Conservation (phyloP, 2,329 filamentous ascomycete genomes). For the Domatiomyces globalis region DNA sequence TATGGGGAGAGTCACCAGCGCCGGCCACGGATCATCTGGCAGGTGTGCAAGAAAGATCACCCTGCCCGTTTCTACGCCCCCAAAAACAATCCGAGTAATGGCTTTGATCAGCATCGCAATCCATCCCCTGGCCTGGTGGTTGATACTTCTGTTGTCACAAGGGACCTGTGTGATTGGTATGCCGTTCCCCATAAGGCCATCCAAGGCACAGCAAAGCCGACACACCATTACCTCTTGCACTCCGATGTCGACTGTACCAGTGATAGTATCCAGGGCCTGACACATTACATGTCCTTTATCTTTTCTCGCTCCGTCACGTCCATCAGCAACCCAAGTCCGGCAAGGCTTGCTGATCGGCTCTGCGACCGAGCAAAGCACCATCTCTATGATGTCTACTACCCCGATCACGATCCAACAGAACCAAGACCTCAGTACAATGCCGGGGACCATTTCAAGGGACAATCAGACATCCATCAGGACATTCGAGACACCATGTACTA, state of each 20-base stretch:
- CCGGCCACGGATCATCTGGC: background rate
- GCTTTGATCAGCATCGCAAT: conserved; percentile 41
- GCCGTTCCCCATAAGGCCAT: conserved; percentile 67
- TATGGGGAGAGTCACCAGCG: background rate
- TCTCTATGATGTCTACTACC: background rate
- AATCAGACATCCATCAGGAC: background rate
- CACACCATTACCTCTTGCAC: conserved; percentile 54
- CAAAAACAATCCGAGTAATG: background rate
- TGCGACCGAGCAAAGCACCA: background rate
- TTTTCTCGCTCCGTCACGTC: conserved; percentile 64
- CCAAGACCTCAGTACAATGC: background rate
- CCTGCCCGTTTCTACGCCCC: background rate
- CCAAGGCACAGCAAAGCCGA: conserved; percentile 69
- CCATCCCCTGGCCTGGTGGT: conserved; percentile 65
- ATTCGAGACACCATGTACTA: conserved; percentile 1
- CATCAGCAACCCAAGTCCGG: background rate
- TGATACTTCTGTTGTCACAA: conserved; percentile 66
- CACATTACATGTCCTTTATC: conserved; percentile 26
- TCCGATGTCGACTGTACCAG: background rate
- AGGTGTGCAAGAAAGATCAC: background rate
- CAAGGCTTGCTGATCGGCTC: background rate
- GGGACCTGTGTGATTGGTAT: conserved; percentile 68
- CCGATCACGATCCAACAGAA: background rate
- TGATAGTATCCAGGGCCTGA: conserved; percentile 24
- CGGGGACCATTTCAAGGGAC: background rate